phyloP scores from a whole-genome alignment of 345 rosid species.

The Stellera chamaejasme region DNA sequence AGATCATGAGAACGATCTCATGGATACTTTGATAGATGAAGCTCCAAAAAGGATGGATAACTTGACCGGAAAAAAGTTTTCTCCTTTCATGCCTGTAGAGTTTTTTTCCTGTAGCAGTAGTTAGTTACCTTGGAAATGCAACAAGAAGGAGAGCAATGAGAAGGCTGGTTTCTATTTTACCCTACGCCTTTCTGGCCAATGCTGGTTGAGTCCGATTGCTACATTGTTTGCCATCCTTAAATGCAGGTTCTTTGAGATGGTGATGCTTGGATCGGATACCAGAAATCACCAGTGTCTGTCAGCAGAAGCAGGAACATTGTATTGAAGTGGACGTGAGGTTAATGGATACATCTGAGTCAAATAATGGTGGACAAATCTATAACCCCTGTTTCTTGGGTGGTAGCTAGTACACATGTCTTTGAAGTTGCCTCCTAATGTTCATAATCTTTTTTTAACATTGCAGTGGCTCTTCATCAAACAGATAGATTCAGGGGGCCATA shows the following conservation, averaged over 20 bases:
- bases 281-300: slow-evolving; percentile 38
- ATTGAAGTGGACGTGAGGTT: slow-evolving; percentile 57
- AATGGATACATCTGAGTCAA: slow-evolving; percentile 62
- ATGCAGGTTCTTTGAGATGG: slow-evolving; percentile 62
- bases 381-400: slow-evolving; percentile 49
- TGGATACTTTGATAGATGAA: background rate
- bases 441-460: slow-evolving; percentile 9
- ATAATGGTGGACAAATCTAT: slow-evolving; percentile 52
- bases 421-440: background rate
- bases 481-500: slow-evolving; percentile 63
- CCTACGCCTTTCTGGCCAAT: background rate
- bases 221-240: slow-evolving; percentile 4
- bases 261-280: slow-evolving; percentile 51
- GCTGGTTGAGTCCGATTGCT: slow-evolving; percentile 2
- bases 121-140: slow-evolving; percentile 87
- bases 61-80: background rate
- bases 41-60: background rate
- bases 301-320: slow-evolving; percentile 40
- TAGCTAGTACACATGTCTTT: slow-evolving; percentile 13
- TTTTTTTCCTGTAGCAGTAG: slow-evolving; percentile 37
- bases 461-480: slow-evolving; percentile 58
- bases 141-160: slow-evolving; percentile 62
- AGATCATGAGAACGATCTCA: slow-evolving; percentile 45
- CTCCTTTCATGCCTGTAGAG: slow-evolving; percentile 28
- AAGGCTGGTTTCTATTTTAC: slow-evolving; percentile 31